Conservation (phyloP, 108 stramenopile species). For the Cylindrotheca fusiformis region DNA sequence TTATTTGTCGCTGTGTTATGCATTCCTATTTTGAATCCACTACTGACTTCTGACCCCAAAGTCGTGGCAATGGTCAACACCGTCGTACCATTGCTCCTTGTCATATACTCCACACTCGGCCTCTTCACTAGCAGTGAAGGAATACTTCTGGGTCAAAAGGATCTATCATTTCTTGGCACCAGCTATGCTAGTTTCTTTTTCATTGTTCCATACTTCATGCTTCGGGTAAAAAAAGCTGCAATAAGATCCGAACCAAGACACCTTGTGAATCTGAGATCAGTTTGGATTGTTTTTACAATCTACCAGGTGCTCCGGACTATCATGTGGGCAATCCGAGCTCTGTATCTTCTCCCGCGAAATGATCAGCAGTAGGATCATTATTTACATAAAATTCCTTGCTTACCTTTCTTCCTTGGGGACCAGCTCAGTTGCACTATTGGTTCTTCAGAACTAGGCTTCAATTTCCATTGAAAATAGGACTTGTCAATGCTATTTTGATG, state of each 20-base stretch:
- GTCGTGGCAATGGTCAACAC: conserved; percentile 59
- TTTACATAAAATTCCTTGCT: no score
- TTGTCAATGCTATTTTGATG: no score
- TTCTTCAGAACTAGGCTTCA: no score
- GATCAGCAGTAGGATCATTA: no score
- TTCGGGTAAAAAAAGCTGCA: conserved; percentile 64
- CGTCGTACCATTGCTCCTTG: conserved; percentile 58
- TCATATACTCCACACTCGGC: conserved; percentile 61
- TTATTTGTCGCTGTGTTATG: conserved; percentile 45
- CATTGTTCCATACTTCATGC: conserved; percentile 72
- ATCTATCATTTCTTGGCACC: conserved; percentile 65
- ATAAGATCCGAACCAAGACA: conserved; percentile 38
- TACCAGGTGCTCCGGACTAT: conserved; percentile 62
- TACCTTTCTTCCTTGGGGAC: no score
- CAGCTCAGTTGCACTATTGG: no score
- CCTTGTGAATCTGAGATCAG: conserved; percentile 46
- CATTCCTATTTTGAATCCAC: conserved; percentile 62
- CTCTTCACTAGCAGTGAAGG: conserved; percentile 70
- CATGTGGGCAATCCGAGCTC: conserved; percentile 27
- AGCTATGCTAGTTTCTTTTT: conserved; percentile 69
- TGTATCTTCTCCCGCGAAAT: conserved; percentile 43
- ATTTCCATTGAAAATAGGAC: no score
- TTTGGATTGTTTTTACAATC: conserved; percentile 66
- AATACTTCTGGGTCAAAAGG: conserved; percentile 76
- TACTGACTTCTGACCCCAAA: conserved; percentile 68